Evolutionary conservation across 257 asterid species (phyloP).

Genomic region (Asclepias syriaca): DNA sequence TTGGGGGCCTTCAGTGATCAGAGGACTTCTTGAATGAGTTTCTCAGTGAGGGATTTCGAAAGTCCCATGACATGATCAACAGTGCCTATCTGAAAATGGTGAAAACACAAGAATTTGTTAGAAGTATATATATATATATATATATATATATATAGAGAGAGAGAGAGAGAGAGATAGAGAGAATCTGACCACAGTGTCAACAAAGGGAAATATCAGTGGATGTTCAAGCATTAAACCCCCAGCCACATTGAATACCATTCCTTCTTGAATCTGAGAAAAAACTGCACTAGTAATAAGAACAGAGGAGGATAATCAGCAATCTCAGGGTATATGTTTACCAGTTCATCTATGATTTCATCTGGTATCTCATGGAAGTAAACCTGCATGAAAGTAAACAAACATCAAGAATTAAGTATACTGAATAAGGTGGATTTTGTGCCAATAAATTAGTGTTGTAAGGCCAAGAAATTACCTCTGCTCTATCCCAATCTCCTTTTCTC

Average conservation of each 20-base stretch:
- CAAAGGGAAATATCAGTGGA: constrained; percentile 69
- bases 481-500: constrained; percentile 74
- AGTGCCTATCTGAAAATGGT: constrained; percentile 57
- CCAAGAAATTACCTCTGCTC: constrained; percentile 57
- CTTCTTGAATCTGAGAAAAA: constrained; percentile 67
- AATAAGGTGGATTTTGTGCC: neutral
- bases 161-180: constrained; percentile 11
- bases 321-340: constrained; percentile 40
- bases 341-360: constrained; percentile 59
- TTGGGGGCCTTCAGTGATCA: constrained; percentile 15
- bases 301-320: constrained; percentile 13
- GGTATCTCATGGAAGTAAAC: constrained; percentile 87
- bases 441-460: neutral
- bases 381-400: constrained; percentile 26
- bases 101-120: neutral
- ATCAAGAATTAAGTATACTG: neutral
- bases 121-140: neutral
- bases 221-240: constrained; percentile 97
- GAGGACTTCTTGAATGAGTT: constrained; percentile 59
- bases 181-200: constrained; percentile 64
- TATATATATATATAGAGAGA: neutral
- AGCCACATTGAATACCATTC: constrained; percentile 61
- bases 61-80: constrained; percentile 86
- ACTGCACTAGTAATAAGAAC: constrained; percentile 14
- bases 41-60: constrained; percentile 61